These are phyloP conservation scores for Aspergillus mulundensis DNA, from an alignment of 495 filamentous ascomycete genomes.

Conservation along the genomic window DNA sequence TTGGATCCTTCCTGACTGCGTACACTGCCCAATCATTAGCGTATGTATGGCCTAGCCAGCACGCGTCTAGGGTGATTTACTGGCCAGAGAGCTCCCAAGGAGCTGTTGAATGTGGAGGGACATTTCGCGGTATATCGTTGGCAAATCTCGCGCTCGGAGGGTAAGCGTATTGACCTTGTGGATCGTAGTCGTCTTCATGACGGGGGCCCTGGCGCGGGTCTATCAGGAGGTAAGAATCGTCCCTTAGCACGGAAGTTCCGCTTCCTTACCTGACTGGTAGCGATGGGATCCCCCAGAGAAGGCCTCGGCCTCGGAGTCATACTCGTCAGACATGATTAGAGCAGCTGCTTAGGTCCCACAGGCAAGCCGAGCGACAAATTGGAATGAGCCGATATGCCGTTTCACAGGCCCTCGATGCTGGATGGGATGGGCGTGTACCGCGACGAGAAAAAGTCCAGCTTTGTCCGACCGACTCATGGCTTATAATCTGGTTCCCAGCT, in stretches of 20 bases:
- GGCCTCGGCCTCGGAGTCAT: not conserved
- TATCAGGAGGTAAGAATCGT: not conserved
- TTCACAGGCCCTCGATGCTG: not conserved
- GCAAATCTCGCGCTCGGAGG: not conserved
- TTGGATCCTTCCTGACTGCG: not conserved
- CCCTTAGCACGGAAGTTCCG: not conserved
- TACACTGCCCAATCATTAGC: not conserved
- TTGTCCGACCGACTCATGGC: not conserved
- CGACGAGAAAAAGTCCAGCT: not conserved
- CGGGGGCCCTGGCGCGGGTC: not conserved
- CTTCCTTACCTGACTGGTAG: not conserved
- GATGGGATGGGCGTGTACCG: not conserved
- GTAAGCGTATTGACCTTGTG: not conserved
- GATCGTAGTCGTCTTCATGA: not conserved
- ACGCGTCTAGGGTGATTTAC: not conserved
- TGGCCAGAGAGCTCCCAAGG: not conserved
- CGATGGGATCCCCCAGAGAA: not conserved
- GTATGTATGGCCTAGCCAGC: not conserved
- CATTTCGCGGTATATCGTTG: not conserved
- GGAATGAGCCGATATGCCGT: not conserved
- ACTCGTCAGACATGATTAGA: not conserved
- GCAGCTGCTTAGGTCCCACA: not conserved
- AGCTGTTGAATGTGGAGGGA: not conserved
- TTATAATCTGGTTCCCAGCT: not conserved
- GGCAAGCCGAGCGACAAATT: not conserved